Conservation (phyloP, 2,329 filamentous ascomycete genomes). For the Macroventuria anomochaeta region DNA sequence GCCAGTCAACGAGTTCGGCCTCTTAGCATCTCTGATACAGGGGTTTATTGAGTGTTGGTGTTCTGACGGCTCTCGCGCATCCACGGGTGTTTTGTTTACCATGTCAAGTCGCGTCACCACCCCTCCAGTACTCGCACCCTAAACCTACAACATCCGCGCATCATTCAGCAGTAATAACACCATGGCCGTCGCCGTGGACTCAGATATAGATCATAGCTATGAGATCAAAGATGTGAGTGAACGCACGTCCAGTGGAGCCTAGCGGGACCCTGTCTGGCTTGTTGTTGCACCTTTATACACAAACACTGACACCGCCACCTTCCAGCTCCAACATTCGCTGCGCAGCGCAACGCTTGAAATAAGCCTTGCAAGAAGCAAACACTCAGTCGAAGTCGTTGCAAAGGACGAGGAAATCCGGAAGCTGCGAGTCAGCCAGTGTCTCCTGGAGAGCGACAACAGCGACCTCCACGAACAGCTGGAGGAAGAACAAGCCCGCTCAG, state of each 20-base stretch:
- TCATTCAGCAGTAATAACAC: conserved; percentile 29
- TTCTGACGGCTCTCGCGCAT: neutral
- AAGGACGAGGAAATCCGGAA: conserved; percentile 78
- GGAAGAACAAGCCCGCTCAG: conserved; percentile 66
- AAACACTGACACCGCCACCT: conserved; percentile 19
- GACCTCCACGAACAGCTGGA: conserved; percentile 69
- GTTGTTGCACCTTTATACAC: conserved; percentile 12
- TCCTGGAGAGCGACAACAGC: conserved; percentile 76
- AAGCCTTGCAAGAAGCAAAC: conserved; percentile 69
- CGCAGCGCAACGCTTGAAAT: conserved; percentile 67
- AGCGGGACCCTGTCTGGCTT: conserved; percentile 4
- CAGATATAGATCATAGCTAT: conserved; percentile 35
- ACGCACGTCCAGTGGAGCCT: conserved; percentile 10
- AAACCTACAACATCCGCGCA: conserved; percentile 22
- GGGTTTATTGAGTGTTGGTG: neutral
- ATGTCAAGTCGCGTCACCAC: conserved; percentile 37
- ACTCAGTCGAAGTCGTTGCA: conserved; percentile 70
- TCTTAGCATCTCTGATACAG: neutral
- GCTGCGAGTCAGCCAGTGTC: conserved; percentile 67
- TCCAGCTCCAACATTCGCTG: conserved; percentile 58
- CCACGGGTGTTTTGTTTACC: conserved; percentile 42
- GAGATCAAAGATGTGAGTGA: conserved; percentile 47
- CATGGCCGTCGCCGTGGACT: conserved; percentile 38
- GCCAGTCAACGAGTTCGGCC: too few relatives aligned
- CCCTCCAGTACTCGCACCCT: conserved; percentile 26